A percentile compares a stretch with the other conserved stretches of the same genome.
Conservation (phyloP, 345 rosid genomes). For the Citrus medica region DNA sequence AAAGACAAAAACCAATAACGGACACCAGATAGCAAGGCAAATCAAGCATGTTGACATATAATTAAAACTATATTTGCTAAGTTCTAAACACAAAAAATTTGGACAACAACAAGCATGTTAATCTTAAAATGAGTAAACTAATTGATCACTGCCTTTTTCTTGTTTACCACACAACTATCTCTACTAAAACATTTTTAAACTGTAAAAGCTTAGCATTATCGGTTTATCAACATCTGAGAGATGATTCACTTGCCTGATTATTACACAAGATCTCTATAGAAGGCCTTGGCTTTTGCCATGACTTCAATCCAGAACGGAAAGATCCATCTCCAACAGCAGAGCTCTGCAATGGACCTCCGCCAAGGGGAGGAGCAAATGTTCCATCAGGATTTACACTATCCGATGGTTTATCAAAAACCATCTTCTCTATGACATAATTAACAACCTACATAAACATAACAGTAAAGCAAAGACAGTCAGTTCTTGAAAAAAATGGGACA, state of each 20-base stretch:
- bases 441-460: slow-evolving; percentile 63
- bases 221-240: background rate
- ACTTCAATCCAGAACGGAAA: slow-evolving; percentile 60
- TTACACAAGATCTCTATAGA: slow-evolving; percentile 91
- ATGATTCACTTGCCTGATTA: slow-evolving; percentile 69
- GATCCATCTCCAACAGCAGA: slow-evolving; percentile 65
- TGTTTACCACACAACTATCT: background rate
- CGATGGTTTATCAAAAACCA: slow-evolving; percentile 79
- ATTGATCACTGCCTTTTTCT: too few species aligned
- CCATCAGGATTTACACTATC: slow-evolving; percentile 59
- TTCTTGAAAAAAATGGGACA: background rate
- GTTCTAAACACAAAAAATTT: background rate
- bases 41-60: background rate
- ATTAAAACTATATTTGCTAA: background rate
- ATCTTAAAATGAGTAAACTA: background rate
- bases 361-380: slow-evolving; percentile 52
- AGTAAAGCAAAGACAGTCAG: slow-evolving; percentile 6
- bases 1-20: background rate
- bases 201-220: background rate
- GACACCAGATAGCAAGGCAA: background rate
- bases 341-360: slow-evolving; percentile 61
- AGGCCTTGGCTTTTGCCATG: slow-evolving; percentile 82
- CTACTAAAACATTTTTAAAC: background rate
- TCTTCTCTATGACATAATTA: slow-evolving; percentile 88
- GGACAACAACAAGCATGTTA: background rate